These are phyloP conservation scores for Entoloma clypeatum DNA, from an alignment of 1,284 basidiomycete species.

Conservation along the genomic window DNA sequence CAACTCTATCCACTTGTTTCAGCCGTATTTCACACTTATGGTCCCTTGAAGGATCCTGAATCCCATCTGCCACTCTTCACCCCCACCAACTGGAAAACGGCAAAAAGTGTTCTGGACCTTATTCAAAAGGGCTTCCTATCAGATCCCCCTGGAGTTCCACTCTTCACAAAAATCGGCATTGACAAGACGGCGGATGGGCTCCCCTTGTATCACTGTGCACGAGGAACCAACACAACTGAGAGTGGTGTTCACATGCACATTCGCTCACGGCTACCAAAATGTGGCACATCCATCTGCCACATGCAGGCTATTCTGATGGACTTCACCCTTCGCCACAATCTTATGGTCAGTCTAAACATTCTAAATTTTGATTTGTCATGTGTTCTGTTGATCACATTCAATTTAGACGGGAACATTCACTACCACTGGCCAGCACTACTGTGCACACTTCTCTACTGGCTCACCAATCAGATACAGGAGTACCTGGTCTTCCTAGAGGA, in stretches of 20 bases:
- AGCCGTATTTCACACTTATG: conserved; percentile 24
- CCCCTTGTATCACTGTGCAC: conserved; percentile 17
- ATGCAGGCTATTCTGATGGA: conserved; percentile 18
- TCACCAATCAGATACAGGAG: conserved; percentile 19
- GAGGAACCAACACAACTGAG: conserved; percentile 21
- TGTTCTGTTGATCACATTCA: background rate
- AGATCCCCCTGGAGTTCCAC: conserved; percentile 21
- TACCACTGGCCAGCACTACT: conserved; percentile 18
- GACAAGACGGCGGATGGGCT: conserved; percentile 17
- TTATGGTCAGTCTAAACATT: conserved; percentile 8
- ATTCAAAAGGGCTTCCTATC: conserved; percentile 15
- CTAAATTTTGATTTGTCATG: background rate
- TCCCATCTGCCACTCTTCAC: conserved; percentile 27
- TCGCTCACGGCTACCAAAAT: conserved; percentile 16
- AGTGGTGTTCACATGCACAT: conserved; percentile 18
- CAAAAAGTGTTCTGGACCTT: background rate
- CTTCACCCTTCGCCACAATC: conserved; percentile 22
- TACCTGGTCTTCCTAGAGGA: conserved; percentile 11
- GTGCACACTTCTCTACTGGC: conserved; percentile 21
- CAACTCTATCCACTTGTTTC: conserved; percentile 22
- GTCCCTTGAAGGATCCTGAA: conserved; percentile 27
- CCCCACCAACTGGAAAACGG: conserved; percentile 22
- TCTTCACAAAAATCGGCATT: conserved; percentile 18
- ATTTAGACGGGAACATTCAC: conserved; percentile 20
- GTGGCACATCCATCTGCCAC: conserved; percentile 23